Percentiles rank a stretch among this genome's conserved stretches.
phyloP scores from a whole-genome alignment of 495 filamentous ascomycete species.

The Lasiosphaeria ovina region DNA sequence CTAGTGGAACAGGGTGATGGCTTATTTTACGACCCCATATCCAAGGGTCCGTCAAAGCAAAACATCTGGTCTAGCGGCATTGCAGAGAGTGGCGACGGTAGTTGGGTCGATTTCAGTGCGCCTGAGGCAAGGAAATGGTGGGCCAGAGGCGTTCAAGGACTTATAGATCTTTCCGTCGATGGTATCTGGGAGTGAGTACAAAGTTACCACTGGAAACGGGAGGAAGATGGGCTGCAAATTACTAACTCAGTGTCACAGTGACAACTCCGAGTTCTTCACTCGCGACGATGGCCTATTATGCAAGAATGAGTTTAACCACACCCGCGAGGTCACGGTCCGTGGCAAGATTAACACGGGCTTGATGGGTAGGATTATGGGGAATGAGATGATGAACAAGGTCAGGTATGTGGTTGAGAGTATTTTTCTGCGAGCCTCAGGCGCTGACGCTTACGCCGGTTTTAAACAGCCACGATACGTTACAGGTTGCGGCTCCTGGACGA shows the following conservation, averaged over 20 bases:
- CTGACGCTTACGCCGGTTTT: conserved; percentile 42
- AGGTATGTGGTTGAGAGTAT: not conserved
- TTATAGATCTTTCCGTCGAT: conserved; percentile 62
- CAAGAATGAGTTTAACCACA: conserved; percentile 52
- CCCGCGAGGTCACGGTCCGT: conserved; percentile 29
- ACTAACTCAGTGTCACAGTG: conserved; percentile 39
- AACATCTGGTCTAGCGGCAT: conserved; percentile 68
- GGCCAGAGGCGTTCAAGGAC: conserved; percentile 60
- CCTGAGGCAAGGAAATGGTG: conserved; percentile 61
- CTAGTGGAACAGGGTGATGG: conserved; percentile 52
- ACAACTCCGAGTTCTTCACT: conserved; percentile 72
- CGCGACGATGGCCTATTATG: conserved; percentile 56
- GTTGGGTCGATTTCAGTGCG: conserved; percentile 68
- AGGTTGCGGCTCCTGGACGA: conserved; percentile 51
- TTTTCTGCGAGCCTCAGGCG: not conserved
- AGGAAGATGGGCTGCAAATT: not conserved
- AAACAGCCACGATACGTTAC: conserved; percentile 56
- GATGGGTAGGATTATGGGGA: conserved; percentile 4
- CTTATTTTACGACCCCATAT: conserved; percentile 59
- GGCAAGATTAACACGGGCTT: conserved; percentile 53
- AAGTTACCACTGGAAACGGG: not conserved
- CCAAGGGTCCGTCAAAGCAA: conserved; percentile 52
- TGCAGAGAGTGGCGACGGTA: conserved; percentile 64
- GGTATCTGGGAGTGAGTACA: conserved; percentile 54
- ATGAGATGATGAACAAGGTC: conserved; percentile 45